These are phyloP conservation scores for Globisporangium cylindrosporum DNA, from an alignment of 352 stramenopile species.

Conservation along the genomic window DNA sequence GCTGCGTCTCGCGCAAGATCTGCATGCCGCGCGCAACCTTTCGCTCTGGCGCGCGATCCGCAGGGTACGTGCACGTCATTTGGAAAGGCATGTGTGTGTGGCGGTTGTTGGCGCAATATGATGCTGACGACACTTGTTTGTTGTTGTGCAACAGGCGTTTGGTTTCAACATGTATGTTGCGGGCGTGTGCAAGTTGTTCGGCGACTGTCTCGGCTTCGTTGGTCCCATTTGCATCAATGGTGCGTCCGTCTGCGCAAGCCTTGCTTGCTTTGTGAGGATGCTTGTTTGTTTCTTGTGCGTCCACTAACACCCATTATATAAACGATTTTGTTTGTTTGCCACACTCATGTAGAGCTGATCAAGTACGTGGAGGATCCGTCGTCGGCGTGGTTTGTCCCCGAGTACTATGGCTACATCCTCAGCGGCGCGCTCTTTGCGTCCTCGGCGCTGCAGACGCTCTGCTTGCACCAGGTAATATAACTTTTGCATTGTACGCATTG, in stretches of 20 bases:
- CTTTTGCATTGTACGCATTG: not conserved
- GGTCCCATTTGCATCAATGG: constrained; percentile 64
- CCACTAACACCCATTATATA: not conserved
- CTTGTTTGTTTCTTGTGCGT: not conserved
- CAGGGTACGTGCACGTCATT: constrained; percentile 15
- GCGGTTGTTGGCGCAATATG: not conserved
- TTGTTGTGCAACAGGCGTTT: constrained; percentile 48
- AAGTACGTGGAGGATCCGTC: constrained; percentile 63
- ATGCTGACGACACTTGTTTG: not conserved
- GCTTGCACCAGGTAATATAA: constrained; percentile 42
- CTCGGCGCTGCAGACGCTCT: constrained; percentile 50
- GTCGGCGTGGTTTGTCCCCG: constrained; percentile 33
- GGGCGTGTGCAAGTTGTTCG: constrained; percentile 89
- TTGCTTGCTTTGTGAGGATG: not conserved
- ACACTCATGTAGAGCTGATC: constrained; percentile 31
- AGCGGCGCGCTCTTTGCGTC: constrained; percentile 44
- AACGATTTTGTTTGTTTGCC: not conserved
- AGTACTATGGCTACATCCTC: constrained; percentile 58
- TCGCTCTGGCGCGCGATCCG: constrained; percentile 48
- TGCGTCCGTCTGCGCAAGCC: not conserved
- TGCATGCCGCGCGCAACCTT: constrained; percentile 24
- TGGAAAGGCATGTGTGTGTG: not conserved
- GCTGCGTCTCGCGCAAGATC: constrained; percentile 24
- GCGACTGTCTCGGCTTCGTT: constrained; percentile 91
- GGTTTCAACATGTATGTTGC: constrained; percentile 88